Conservation (phyloP, 1,139 yeast genomes). For the Candida freyschussii region DNA sequence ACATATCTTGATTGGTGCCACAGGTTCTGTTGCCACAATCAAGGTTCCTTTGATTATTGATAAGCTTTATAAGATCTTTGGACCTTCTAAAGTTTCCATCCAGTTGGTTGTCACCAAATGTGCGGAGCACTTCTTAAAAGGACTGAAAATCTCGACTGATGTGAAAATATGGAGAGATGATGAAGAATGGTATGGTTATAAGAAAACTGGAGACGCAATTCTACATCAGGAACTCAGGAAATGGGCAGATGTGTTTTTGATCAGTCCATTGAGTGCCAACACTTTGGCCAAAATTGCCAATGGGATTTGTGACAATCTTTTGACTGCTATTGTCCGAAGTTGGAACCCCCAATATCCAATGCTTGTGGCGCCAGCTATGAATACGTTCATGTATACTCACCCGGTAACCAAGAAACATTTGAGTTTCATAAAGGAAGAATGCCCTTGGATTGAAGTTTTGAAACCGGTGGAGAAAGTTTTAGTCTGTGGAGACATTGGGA, state of each 20-base stretch:
- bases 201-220: conserved; percentile 52
- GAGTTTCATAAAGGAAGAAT: conserved; percentile 51
- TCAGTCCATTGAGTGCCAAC: conserved; percentile 93
- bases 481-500: conserved; percentile 94
- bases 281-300: conserved; percentile 86
- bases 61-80: conserved; percentile 71
- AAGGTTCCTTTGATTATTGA: conserved; percentile 85
- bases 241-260: conserved; percentile 92
- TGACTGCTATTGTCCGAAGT: conserved; percentile 78
- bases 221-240: conserved; percentile 84
- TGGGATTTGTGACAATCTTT: conserved; percentile 85
- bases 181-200: conserved; percentile 79
- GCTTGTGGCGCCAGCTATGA: conserved; percentile 95
- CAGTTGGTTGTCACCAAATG: conserved; percentile 82
- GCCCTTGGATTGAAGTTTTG: conserved; percentile 72
- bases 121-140: conserved; percentile 79
- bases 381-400: conserved; percentile 92
- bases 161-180: conserved; percentile 92
- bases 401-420: conserved; percentile 88
- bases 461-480: conserved; percentile 91
- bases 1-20: conserved; percentile 84
- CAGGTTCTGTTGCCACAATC: conserved; percentile 95
- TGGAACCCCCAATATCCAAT: conserved; percentile 93
- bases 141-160: conserved; percentile 71
- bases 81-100: conserved; percentile 65